These are phyloP conservation scores for Lanzia echinophila DNA, from an alignment of 2,329 filamentous ascomycete genomes.

Conservation along the genomic window DNA sequence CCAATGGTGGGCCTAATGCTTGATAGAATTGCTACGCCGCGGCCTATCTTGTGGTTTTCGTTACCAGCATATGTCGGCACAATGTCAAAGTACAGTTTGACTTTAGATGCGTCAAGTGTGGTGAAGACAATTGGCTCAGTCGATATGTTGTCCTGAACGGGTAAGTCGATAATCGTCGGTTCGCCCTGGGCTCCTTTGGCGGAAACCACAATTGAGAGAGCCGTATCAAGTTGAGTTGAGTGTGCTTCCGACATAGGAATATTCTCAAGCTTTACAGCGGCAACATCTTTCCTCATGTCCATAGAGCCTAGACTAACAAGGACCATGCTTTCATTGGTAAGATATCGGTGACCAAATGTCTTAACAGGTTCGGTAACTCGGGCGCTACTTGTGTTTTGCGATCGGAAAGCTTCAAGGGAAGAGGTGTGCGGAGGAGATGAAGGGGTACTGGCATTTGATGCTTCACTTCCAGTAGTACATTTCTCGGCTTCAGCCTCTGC, in stretches of 20 bases:
- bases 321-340: constrained; percentile 82
- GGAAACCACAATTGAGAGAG: constrained; percentile 83
- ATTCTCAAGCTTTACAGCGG: constrained; percentile 78
- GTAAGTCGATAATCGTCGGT: constrained; percentile 82
- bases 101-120: constrained; percentile 67
- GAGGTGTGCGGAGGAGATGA: constrained; percentile 45
- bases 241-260: constrained; percentile 86
- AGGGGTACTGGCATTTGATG: constrained; percentile 15
- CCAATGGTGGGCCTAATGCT: constrained; percentile 79
- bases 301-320: constrained; percentile 90
- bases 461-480: constrained; percentile 27
- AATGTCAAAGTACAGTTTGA: constrained; percentile 90
- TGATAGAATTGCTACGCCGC: constrained; percentile 81
- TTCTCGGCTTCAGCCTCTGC: constrained; percentile 34
- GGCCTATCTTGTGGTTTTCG: constrained; percentile 80
- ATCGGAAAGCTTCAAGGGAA: constrained; percentile 55
- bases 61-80: constrained; percentile 91
- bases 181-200: constrained; percentile 81
- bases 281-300: constrained; percentile 77
- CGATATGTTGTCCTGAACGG: constrained; percentile 86
- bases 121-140: constrained; percentile 92
- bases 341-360: constrained; percentile 91
- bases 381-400: constrained; percentile 35
- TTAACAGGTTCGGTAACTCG: constrained; percentile 74
- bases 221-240: constrained; percentile 88